Percentiles rank a stretch among this genome's conserved stretches.
Conservation (phyloP, 2,329 filamentous ascomycete species). For the Alternaria ethzedia region DNA sequence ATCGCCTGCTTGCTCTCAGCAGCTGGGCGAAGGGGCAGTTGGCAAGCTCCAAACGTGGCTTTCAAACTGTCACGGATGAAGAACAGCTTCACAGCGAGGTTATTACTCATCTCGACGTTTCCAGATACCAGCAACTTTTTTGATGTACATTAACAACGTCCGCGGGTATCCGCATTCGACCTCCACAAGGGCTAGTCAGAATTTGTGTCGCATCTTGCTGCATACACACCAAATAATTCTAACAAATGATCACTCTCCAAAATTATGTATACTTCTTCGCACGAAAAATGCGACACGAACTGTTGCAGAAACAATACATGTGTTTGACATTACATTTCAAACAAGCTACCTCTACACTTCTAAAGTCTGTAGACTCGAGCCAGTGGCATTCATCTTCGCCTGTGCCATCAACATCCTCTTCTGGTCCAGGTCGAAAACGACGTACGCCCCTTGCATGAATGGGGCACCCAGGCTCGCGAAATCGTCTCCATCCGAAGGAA, state of each 20-base stretch:
- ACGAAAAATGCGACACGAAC: background rate
- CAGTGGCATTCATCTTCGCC: background rate
- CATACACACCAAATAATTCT: background rate
- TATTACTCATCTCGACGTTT: background rate
- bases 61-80: background rate
- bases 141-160: background rate
- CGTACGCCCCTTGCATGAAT: background rate
- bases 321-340: background rate
- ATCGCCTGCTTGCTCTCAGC: conserved; percentile 13
- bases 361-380: background rate
- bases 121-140: background rate
- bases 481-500: background rate
- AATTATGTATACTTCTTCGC: background rate
- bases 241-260: accelerated
- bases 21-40: conserved; percentile 1
- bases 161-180: background rate
- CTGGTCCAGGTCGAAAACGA: background rate
- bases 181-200: background rate
- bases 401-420: background rate
- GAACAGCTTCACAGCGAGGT: background rate
- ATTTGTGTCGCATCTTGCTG: background rate
- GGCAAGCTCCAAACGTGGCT: background rate
- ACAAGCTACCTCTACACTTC: background rate
- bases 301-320: background rate
- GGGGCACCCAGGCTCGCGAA: background rate